These are phyloP conservation scores for Colletotrichum falcatum DNA, from an alignment of 2,329 filamentous ascomycete genomes.

Conservation along the genomic window DNA sequence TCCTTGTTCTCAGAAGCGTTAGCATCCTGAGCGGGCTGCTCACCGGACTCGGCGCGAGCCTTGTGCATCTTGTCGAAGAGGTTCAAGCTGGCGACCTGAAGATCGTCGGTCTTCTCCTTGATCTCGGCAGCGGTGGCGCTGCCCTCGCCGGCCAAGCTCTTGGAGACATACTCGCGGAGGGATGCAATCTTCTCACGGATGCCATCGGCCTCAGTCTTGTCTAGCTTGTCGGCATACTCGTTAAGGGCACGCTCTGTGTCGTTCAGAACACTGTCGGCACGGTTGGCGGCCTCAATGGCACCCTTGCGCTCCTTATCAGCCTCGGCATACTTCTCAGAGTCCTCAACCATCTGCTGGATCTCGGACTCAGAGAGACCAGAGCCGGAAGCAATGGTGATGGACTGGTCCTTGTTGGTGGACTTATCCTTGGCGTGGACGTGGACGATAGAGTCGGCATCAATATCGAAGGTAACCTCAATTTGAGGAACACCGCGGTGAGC, in stretches of 20 bases:
- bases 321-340: slow-evolving; percentile 97
- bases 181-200: slow-evolving; percentile 93
- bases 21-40: slow-evolving; percentile 68
- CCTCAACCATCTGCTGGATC: slow-evolving; percentile 97
- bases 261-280: slow-evolving; percentile 94
- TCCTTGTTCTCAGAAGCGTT: slow-evolving; percentile 75
- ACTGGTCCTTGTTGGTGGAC: slow-evolving; percentile 99
- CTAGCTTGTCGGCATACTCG: slow-evolving; percentile 94
- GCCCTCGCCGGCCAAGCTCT: slow-evolving; percentile 94
- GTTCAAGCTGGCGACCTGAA: slow-evolving; percentile 94
- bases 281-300: slow-evolving; percentile 96
- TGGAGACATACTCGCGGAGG: slow-evolving; percentile 90
- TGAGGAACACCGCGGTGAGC: slow-evolving; percentile 97
- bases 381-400: slow-evolving; percentile 97
- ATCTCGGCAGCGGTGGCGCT: slow-evolving; percentile 88
- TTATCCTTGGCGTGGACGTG: slow-evolving; percentile 99
- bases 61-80: slow-evolving; percentile 99
- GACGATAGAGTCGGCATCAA: slow-evolving; percentile 97
- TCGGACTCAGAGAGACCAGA: slow-evolving; percentile 95
- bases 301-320: slow-evolving; percentile 96
- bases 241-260: slow-evolving; percentile 98
- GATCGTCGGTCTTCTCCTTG: slow-evolving; percentile 98
- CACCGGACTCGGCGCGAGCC: slow-evolving; percentile 78
- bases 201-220: slow-evolving; percentile 93
- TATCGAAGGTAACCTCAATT: slow-evolving; percentile 98